Base-by-base conservation (phyloP, 352 stramenopile genomes). In the Phytophthora sp. region DNA sequence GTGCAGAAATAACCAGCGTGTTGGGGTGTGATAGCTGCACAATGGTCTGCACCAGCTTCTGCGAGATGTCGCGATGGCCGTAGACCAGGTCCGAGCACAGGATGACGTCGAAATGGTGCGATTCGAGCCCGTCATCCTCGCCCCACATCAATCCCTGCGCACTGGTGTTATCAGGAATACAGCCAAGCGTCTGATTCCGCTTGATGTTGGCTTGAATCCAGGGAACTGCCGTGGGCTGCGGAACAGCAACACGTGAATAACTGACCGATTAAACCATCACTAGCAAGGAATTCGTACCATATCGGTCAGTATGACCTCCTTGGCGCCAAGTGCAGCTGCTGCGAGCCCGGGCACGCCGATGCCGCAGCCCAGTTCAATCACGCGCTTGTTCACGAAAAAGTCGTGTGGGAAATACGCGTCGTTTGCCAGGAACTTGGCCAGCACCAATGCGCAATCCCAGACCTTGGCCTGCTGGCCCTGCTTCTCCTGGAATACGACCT, bases 81-180 rank as follows among this genome's bases (percentile, higher is more conserved):
- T 88, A 88, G 15, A 88, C 71, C 54, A 88, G 56, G 44, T 88
- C 79, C 24, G 79, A 88, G 46, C 79, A 88, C 29, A 88, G 53
- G 18, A 88, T 79, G 12, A 86, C 64, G 50, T 88, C 79, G 56
- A 88, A 86, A 15, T 58, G 54, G 13, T 53, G 49, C 9, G 49
- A 15, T 27, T 62, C 31, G 11, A 61, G 21, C 12, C 51, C 29
- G 3, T 74, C 49, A 4, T 71, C 23, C 21, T 77, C 60, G 3
- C 78, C 78, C 78, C 78, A 87, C 70, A 83, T 77, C n/a, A 87
- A 61, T 33, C 44, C 46, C 15, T 69, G 30, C 2, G 78, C 73
- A 16, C 18, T 42, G 16, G 78, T 50, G 2, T 61, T 50, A 21
- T 18, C n/a, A 24, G 52, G 42, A 18, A 86, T 73, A 42, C 20